Conservation (phyloP, 768 basidiomycete genomes). For the Trametes elegans region DNA sequence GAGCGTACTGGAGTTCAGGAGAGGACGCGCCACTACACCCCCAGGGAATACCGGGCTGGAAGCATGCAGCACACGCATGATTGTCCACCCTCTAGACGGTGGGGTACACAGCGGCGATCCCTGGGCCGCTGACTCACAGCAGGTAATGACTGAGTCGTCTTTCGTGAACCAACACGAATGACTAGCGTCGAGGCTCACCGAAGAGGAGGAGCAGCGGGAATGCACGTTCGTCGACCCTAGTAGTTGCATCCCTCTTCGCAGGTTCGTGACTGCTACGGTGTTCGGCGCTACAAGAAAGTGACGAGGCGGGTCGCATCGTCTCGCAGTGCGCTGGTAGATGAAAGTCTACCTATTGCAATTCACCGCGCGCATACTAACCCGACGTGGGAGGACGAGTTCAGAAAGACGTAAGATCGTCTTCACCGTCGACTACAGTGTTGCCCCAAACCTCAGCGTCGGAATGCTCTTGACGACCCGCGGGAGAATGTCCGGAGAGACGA, state of each 20-base stretch:
- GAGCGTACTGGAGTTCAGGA: not conserved
- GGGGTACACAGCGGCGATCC: not conserved
- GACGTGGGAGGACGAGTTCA: not conserved
- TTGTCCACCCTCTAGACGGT: not conserved
- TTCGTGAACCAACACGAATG: not conserved
- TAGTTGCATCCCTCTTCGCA: not conserved
- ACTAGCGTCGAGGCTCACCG: not conserved
- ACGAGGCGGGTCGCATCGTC: not conserved
- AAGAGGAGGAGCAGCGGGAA: not conserved
- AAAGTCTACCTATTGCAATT: not conserved
- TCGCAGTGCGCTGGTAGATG: not conserved
- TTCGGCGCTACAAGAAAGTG: not conserved
- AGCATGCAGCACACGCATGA: constrained; percentile 6
- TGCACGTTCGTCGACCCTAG: constrained; percentile 16
- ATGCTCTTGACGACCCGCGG: not conserved
- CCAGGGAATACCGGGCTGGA: too few species aligned
- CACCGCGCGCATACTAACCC: not conserved
- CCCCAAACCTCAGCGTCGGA: not conserved
- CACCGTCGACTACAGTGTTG: not conserved
- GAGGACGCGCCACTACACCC: not conserved
- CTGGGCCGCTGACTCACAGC: too few species aligned
- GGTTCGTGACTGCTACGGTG: not conserved
- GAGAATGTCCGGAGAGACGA: constrained; percentile 5
- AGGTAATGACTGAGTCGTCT: not conserved
- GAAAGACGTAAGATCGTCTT: not conserved